These are phyloP conservation scores for Termitomyces sp. DNA, from an alignment of 768 basidiomycete genomes.

Conservation along the genomic window DNA sequence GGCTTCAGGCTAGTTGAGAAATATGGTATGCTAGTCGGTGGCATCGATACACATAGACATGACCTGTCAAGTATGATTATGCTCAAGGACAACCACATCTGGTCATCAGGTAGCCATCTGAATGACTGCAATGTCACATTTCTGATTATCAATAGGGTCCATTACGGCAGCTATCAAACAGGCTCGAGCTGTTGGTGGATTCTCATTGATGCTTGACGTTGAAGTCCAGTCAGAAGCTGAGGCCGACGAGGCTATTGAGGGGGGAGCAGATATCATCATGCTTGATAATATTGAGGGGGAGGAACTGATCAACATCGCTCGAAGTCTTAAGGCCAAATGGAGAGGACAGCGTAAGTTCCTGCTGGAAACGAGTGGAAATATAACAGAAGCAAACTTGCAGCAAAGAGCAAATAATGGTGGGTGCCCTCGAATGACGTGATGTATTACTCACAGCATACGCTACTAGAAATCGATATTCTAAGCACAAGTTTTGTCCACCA, in stretches of 20 bases:
- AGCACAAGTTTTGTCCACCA: conserved; percentile 90
- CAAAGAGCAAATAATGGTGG: conserved; percentile 79
- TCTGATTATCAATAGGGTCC: conserved; percentile 49
- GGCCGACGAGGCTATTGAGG: conserved; percentile 95
- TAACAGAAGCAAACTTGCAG: conserved; percentile 82
- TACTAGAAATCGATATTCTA: conserved; percentile 92
- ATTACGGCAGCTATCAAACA: conserved; percentile 83
- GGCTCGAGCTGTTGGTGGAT: conserved; percentile 88
- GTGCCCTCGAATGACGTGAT: conserved; percentile 15
- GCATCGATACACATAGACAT: conserved; percentile 91
- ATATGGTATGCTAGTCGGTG: conserved; percentile 97
- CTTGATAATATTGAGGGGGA: conserved; percentile 88
- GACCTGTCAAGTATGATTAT: conserved; percentile 99
- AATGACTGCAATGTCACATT: neutral
- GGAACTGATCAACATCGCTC: conserved; percentile 63
- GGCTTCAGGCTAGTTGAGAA: conserved; percentile 97
- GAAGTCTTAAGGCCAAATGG: conserved; percentile 75
- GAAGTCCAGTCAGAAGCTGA: conserved; percentile 87
- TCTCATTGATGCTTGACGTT: conserved; percentile 87
- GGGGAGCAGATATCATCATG: conserved; percentile 95
- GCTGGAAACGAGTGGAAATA: conserved; percentile 93
- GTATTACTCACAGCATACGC: neutral
- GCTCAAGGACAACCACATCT: conserved; percentile 99
- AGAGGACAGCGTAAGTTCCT: conserved; percentile 74
- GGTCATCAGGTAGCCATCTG: conserved; percentile 71